phyloP scores from a whole-genome alignment of 2,329 filamentous ascomycete species.

The Lecanosticta acicola region DNA sequence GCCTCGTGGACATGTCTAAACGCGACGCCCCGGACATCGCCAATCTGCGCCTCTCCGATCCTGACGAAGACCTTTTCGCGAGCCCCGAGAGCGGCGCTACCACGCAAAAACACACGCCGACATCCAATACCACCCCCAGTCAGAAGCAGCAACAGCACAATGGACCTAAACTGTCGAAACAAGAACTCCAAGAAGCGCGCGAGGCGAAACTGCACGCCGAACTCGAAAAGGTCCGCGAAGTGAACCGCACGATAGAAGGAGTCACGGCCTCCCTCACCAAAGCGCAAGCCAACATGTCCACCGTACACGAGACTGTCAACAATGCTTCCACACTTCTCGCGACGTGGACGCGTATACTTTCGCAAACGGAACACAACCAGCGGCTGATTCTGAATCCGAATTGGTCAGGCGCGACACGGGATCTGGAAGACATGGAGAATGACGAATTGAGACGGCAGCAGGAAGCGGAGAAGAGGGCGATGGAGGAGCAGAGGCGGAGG shows the following conservation, averaged over 20 bases:
- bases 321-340: slow-evolving; percentile 86
- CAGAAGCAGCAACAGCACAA: slow-evolving; percentile 34
- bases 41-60: slow-evolving; percentile 44
- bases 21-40: slow-evolving; percentile 26
- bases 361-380: slow-evolving; percentile 96
- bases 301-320: slow-evolving; percentile 75
- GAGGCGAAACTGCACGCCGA: slow-evolving; percentile 72
- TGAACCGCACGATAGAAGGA: slow-evolving; percentile 82
- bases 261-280: slow-evolving; percentile 66
- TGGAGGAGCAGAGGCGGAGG: slow-evolving; percentile 71
- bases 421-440: slow-evolving; percentile 78
- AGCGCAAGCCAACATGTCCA: slow-evolving; percentile 73
- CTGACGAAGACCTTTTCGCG: slow-evolving; percentile 54
- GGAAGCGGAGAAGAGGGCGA: slow-evolving; percentile 68
- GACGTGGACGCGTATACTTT: slow-evolving; percentile 92
- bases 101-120: slow-evolving; percentile 27
- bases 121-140: slow-evolving; percentile 31
- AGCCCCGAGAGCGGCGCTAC: slow-evolving; percentile 45
- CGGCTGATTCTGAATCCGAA: slow-evolving; percentile 78
- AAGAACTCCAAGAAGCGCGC: slow-evolving; percentile 55
- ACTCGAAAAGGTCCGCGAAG: slow-evolving; percentile 72
- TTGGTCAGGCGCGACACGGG: slow-evolving; percentile 85
- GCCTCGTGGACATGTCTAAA: slow-evolving; percentile 23
- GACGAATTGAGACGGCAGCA: slow-evolving; percentile 69
- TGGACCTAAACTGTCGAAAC: slow-evolving; percentile 29